phyloP scores from a whole-genome alignment of 1,139 yeast species.

The Yamadazyma trypodendri region DNA sequence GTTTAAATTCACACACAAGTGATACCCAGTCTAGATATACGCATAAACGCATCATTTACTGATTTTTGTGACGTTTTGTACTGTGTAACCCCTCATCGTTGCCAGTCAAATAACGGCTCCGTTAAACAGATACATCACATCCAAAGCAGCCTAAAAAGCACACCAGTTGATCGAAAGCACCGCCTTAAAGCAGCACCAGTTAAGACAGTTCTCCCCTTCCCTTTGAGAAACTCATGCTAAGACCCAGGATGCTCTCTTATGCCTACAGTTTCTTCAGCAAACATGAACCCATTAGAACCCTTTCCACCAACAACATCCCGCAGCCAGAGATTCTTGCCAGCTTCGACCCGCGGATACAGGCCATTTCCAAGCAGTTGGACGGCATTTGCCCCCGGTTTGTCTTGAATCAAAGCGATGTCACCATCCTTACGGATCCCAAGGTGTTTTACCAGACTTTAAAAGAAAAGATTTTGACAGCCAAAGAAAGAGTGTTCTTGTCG shows the following conservation, averaged over 20 bases:
- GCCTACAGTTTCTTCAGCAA: conserved; percentile 13
- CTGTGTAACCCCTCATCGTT: background rate
- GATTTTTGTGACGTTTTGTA: background rate
- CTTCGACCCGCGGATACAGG: conserved; percentile 50
- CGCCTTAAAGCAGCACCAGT: background rate
- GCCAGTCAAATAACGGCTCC: too few relatives aligned
- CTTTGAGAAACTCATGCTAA: conserved; percentile 1
- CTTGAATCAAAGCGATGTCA: conserved; percentile 57
- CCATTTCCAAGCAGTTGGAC: conserved; percentile 58
- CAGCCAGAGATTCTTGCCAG: conserved; percentile 5
- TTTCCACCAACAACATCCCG: conserved; percentile 7
- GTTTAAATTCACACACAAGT: too few relatives aligned
- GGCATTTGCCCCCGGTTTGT: conserved; percentile 71
- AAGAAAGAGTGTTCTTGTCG: conserved; percentile 70
- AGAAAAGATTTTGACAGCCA: conserved; percentile 51
- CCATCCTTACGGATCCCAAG: conserved; percentile 62
- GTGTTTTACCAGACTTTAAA: conserved; percentile 68
- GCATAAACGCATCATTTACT: background rate
- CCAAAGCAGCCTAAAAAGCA: background rate
- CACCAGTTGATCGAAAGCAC: too few relatives aligned
- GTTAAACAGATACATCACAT: too few relatives aligned
- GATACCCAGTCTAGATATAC: too few relatives aligned
- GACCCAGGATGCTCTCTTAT: conserved; percentile 5
- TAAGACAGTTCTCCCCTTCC: too few relatives aligned
- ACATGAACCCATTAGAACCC: conserved; percentile 5